A percentile compares a stretch with the other conserved stretches of the same genome.
phyloP scores from a whole-genome alignment of 1,284 basidiomycete genomes.

The Afroboletus lepidellus region DNA sequence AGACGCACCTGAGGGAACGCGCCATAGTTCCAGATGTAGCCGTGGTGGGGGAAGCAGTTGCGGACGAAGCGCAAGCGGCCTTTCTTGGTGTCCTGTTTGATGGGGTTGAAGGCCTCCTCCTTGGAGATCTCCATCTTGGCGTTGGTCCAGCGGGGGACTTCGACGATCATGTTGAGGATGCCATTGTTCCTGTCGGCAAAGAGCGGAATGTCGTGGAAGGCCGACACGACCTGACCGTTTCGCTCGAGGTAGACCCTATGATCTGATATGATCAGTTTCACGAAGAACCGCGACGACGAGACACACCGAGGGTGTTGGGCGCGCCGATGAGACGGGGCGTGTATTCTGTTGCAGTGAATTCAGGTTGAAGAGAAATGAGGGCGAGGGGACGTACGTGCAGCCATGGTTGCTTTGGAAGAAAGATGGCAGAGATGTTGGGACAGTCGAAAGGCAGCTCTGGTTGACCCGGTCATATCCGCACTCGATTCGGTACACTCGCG shows the following conservation, averaged over 20 bases:
- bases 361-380: conserved; percentile 6
- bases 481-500: background rate
- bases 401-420: conserved; percentile 46
- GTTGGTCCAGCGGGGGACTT: conserved; percentile 99
- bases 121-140: conserved; percentile 99
- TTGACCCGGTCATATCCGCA: conserved; percentile 33
- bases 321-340: conserved; percentile 80
- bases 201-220: conserved; percentile 96
- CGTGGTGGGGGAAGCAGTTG: conserved; percentile 99
- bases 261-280: conserved; percentile 51
- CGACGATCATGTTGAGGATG: conserved; percentile 98
- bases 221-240: conserved; percentile 81
- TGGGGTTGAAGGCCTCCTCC: conserved; percentile 97
- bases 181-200: conserved; percentile 92
- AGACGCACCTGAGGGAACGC: conserved; percentile 86
- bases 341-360: conserved; percentile 50
- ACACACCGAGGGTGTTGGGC: conserved; percentile 87
- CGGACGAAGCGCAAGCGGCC: conserved; percentile 96
- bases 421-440: conserved; percentile 59
- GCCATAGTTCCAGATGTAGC: conserved; percentile 98
- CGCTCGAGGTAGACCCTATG: conserved; percentile 95
- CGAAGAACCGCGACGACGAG: background rate
- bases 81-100: conserved; percentile 98
- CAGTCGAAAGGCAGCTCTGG: conserved; percentile 45
- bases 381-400: conserved; percentile 46